These are phyloP conservation scores for Russula foetens DNA, from an alignment of 768 basidiomycete species.

Conservation along the genomic window DNA sequence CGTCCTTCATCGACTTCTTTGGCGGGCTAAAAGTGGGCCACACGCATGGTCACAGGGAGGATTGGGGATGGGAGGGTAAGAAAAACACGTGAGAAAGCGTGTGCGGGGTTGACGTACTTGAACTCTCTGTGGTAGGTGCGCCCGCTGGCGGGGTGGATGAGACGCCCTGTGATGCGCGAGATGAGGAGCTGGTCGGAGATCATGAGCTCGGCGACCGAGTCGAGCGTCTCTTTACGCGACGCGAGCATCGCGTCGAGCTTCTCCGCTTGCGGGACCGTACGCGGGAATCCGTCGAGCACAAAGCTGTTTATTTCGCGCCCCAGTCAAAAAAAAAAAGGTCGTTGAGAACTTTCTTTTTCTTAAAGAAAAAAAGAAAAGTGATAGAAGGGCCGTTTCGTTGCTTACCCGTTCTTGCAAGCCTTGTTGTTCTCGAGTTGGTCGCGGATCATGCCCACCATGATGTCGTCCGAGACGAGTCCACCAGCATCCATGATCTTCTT, in stretches of 20 bases:
- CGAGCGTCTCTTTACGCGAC: conserved; percentile 74
- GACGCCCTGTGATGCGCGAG: conserved; percentile 92
- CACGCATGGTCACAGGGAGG: too few relatives aligned
- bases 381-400: conserved; percentile 8
- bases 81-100: not conserved
- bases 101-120: conserved; percentile 45
- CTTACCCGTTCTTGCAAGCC: conserved; percentile 92
- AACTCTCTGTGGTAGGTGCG: conserved; percentile 94
- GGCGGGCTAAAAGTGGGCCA: conserved; percentile 60
- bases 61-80: not conserved
- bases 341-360: too few relatives aligned
- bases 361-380: not conserved
- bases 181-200: conserved; percentile 95
- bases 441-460: conserved; percentile 97
- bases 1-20: conserved; percentile 91
- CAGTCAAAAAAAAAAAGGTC: not conserved
- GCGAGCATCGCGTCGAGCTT: conserved; percentile 92
- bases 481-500: conserved; percentile 98
- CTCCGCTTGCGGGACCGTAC: conserved; percentile 92
- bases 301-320: conserved; percentile 46
- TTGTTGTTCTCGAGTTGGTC: conserved; percentile 91
- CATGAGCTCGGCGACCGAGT: conserved; percentile 85
- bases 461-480: conserved; percentile 91
- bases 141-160: conserved; percentile 85
- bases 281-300: conserved; percentile 98